Conservation (phyloP, 108 stramenopile genomes). For the Fragilariopsis cylindrus region DNA sequence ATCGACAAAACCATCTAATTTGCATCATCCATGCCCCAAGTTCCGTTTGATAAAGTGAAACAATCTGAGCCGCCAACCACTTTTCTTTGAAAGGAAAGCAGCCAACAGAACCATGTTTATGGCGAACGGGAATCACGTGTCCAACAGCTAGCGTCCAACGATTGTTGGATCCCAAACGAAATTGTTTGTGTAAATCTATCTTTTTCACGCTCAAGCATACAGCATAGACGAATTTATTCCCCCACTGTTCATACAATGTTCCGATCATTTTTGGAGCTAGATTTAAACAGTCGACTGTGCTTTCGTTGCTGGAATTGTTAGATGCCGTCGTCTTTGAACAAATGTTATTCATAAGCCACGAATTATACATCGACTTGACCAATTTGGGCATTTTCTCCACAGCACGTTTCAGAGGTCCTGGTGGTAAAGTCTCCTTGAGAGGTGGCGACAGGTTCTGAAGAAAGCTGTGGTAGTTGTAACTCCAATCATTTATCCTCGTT, state of each 20-base stretch:
- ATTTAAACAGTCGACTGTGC: background rate
- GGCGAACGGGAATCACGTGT: slow-evolving; percentile 22
- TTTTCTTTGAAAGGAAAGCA: slow-evolving; percentile 44
- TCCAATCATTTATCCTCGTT: background rate
- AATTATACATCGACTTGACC: background rate
- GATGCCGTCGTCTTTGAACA: background rate
- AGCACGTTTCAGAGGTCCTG: slow-evolving; percentile 1
- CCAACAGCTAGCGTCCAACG: slow-evolving; percentile 37
- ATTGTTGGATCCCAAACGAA: slow-evolving; percentile 1
- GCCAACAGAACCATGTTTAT: background rate
- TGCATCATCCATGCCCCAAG: slow-evolving; percentile 35
- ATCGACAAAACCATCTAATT: slow-evolving; percentile 63
- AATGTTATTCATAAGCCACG: background rate
- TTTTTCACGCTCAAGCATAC: slow-evolving; percentile 21
- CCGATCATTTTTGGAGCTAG: background rate
- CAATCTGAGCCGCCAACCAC: slow-evolving; percentile 63
- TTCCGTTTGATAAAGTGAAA: slow-evolving; percentile 45
- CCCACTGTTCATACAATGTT: slow-evolving; percentile 17
- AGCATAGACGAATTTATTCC: slow-evolving; percentile 24
- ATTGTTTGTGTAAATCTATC: background rate
- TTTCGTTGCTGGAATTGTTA: background rate
- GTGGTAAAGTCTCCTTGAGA: background rate
- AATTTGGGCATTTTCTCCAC: background rate
- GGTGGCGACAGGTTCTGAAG: background rate
- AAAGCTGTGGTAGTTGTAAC: background rate